These are phyloP conservation scores for Bipolaris victoriae DNA, from an alignment of 2,329 filamentous ascomycete genomes.

Conservation along the genomic window DNA sequence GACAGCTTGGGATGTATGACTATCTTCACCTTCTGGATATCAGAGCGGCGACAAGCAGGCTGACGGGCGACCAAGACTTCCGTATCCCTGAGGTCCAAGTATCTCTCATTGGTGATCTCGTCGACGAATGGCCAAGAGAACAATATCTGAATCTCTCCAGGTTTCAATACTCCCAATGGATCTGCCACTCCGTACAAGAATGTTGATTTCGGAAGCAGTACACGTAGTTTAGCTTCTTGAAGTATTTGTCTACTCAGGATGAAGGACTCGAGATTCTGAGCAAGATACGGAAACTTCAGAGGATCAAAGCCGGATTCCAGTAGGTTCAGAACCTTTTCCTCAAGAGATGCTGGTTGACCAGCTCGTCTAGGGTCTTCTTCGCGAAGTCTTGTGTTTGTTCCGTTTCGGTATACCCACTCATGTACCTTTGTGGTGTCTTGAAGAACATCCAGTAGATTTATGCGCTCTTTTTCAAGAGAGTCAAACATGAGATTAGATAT, in stretches of 20 bases:
- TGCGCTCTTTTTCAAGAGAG: slow-evolving; percentile 60
- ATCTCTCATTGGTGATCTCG: slow-evolving; percentile 59
- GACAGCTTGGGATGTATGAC: slow-evolving; percentile 65
- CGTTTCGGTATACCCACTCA: slow-evolving; percentile 49
- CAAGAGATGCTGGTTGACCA: slow-evolving; percentile 27
- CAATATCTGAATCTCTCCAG: slow-evolving; percentile 70
- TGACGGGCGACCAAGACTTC: slow-evolving; percentile 72
- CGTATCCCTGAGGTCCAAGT: slow-evolving; percentile 60
- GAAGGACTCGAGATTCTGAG: slow-evolving; percentile 55
- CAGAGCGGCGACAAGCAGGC: slow-evolving; percentile 72
- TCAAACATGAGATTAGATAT: slow-evolving; percentile 59
- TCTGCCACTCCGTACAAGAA: slow-evolving; percentile 73
- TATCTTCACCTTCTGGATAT: slow-evolving; percentile 68
- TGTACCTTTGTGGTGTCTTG: slow-evolving; percentile 62
- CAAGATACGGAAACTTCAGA: slow-evolving; percentile 56
- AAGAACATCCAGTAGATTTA: slow-evolving; percentile 60
- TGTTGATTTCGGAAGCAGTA: slow-evolving; percentile 66
- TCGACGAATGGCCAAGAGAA: slow-evolving; percentile 68
- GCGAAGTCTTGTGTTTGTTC: slow-evolving; percentile 35
- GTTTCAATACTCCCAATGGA: slow-evolving; percentile 64
- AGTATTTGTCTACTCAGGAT: slow-evolving; percentile 61
- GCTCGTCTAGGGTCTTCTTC: slow-evolving; percentile 31
- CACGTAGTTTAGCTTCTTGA: slow-evolving; percentile 63
- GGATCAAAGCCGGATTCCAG: slow-evolving; percentile 63
- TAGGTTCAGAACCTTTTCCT: slow-evolving; percentile 39